Conservation (phyloP, 352 stramenopile genomes). For the Globisporangium lucens region DNA sequence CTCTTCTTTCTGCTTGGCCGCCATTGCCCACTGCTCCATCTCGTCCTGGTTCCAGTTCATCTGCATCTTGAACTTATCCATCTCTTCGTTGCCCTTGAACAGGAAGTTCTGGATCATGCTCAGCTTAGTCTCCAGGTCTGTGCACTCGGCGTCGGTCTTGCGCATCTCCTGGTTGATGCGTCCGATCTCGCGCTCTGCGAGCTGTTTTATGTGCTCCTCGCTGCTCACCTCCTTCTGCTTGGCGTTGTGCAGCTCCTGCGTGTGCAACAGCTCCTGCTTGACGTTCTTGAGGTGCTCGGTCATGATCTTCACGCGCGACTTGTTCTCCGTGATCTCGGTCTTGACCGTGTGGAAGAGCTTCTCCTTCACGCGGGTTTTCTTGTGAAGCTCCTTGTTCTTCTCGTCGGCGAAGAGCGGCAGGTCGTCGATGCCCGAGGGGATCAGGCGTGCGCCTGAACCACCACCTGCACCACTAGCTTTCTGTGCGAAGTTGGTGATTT, state of each 20-base stretch:
- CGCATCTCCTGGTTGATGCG: conserved; percentile 76
- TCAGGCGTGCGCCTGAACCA: conserved; percentile 21
- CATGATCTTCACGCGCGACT: conserved; percentile 93
- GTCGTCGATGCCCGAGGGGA: conserved; percentile 83
- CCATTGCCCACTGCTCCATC: conserved; percentile 96
- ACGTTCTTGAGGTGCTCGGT: conserved; percentile 96
- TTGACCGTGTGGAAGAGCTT: conserved; percentile 59
- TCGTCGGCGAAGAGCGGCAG: conserved; percentile 87
- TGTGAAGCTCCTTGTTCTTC: conserved; percentile 82
- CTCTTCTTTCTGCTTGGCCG: conserved; percentile 95
- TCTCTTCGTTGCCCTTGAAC: conserved; percentile 91
- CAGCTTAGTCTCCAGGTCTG: conserved; percentile 82
- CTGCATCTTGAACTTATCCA: conserved; percentile 95
- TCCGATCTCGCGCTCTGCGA: conserved; percentile 89
- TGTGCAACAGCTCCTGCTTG: conserved; percentile 93
- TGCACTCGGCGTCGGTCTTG: conserved; percentile 64
- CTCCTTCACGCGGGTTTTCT: conserved; percentile 79
- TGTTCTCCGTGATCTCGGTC: conserved; percentile 73
- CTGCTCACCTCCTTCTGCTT: conserved; percentile 92
- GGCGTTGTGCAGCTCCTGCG: conserved; percentile 89
- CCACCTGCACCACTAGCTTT: not conserved
- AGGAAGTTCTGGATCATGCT: conserved; percentile 89
- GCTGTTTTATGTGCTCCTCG: conserved; percentile 92
- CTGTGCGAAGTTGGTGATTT: conserved; percentile 8
- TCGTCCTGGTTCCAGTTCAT: conserved; percentile 99